Evolutionary conservation across 805 yeast genomes (phyloP).

Genomic region (Wickerhamiella cacticola): DNA sequence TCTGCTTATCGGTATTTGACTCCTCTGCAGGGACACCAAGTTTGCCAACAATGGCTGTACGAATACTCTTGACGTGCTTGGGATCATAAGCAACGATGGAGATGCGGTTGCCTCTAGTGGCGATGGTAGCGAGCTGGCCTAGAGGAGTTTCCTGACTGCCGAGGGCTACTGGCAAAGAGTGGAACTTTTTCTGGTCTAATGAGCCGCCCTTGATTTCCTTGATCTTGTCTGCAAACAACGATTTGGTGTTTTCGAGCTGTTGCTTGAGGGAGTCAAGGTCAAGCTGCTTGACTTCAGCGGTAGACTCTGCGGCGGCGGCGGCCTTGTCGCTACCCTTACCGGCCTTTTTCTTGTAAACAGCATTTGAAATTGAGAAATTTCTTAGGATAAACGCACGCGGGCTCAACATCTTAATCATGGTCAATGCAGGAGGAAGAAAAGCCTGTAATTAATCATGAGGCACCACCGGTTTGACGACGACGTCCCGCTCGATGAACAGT

Average conservation of each 20-base stretch:
- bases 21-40: constrained; percentile 70
- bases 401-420: not conserved
- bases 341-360: constrained; percentile 11
- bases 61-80: constrained; percentile 50
- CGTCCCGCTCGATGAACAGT: constrained; percentile 22
- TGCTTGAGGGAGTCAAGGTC: constrained; percentile 31
- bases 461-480: constrained; percentile 9
- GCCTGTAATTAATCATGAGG: constrained; percentile 8
- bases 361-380: not conserved
- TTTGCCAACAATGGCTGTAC: constrained; percentile 55
- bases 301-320: constrained; percentile 12
- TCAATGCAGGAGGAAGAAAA: no score
- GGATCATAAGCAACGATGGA: constrained; percentile 80
- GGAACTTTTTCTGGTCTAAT: constrained; percentile 55
- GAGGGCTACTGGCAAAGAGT: constrained; percentile 41
- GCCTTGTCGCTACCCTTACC: constrained; percentile 11
- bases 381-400: not conserved
- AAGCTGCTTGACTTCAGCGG: constrained; percentile 7
- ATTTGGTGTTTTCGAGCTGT: constrained; percentile 39
- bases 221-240: constrained; percentile 42
- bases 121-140: constrained; percentile 31
- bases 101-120: constrained; percentile 30
- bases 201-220: constrained; percentile 59
- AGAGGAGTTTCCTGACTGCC: constrained; percentile 39
- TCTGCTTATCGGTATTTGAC: constrained; percentile 60